A percentile compares a stretch with the other conserved stretches of the same genome.
These are phyloP conservation scores for Beauveria sp. DNA, from an alignment of 2,329 filamentous ascomycete species.

Conservation along the genomic window DNA sequence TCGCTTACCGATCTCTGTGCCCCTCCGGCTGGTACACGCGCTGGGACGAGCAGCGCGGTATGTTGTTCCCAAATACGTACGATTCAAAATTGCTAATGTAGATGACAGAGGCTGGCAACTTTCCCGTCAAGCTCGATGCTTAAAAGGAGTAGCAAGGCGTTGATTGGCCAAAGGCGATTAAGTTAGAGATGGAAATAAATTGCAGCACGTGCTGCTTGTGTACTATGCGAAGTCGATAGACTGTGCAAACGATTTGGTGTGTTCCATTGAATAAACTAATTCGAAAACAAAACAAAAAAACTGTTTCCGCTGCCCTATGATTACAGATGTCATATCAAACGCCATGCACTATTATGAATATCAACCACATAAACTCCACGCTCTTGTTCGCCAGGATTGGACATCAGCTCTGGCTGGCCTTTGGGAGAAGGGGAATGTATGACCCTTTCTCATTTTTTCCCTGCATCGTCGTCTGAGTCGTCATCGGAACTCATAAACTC, in stretches of 20 bases:
- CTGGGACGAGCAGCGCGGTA: slow-evolving; percentile 97
- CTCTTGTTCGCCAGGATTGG: not conserved
- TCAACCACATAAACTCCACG: not conserved
- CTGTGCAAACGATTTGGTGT: slow-evolving; percentile 17
- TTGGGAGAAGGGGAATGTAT: not conserved
- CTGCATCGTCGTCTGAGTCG: slow-evolving; percentile 37
- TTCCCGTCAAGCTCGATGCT: slow-evolving; percentile 57
- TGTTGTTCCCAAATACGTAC: slow-evolving; percentile 26
- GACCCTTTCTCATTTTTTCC: not conserved
- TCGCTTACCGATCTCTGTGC: slow-evolving; percentile 95
- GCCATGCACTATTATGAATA: not conserved
- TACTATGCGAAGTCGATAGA: slow-evolving; percentile 28
- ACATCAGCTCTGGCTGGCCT: not conserved
- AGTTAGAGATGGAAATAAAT: slow-evolving; percentile 18
- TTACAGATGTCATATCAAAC: not conserved
- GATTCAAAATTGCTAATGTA: slow-evolving; percentile 21
- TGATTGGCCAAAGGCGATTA: slow-evolving; percentile 16
- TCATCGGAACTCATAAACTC: slow-evolving; percentile 64
- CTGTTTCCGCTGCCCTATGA: slow-evolving; percentile 3
- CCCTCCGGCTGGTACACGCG: slow-evolving; percentile 86
- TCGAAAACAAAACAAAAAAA: not conserved
- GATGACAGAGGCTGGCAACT: slow-evolving; percentile 56
- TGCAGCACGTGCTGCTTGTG: slow-evolving; percentile 28
- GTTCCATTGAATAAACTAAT: slow-evolving; percentile 3
- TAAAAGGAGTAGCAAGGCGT: slow-evolving; percentile 26